Conservation (phyloP, 2,329 filamentous ascomycete species). For the Claviceps sorghi region DNA sequence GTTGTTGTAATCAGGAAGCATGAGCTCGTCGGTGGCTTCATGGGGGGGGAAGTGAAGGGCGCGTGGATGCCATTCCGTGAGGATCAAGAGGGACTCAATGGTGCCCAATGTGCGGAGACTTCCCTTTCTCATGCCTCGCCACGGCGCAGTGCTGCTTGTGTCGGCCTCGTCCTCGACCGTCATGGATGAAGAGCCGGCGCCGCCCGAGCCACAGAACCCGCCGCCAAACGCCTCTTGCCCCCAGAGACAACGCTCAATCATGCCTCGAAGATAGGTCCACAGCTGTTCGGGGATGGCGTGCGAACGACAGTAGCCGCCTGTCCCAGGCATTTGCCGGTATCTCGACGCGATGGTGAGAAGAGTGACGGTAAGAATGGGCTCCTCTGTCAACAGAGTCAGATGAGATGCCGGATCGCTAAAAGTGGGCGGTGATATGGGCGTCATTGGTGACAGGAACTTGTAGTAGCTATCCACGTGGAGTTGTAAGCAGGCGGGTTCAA, state of each 20-base stretch:
- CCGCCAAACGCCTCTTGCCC: constrained; percentile 92
- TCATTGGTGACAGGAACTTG: constrained; percentile 76
- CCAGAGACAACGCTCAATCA: constrained; percentile 92
- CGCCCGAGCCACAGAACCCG: constrained; percentile 64
- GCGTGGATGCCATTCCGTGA: constrained; percentile 95
- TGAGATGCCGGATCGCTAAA: constrained; percentile 75
- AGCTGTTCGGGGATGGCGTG: constrained; percentile 90
- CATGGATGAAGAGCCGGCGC: constrained; percentile 21
- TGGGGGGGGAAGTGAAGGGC: constrained; percentile 86
- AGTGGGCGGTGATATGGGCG: constrained; percentile 83
- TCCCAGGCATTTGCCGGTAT: constrained; percentile 65
- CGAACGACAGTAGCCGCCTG: constrained; percentile 68
- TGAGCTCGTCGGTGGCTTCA: constrained; percentile 55
- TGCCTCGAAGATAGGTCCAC: constrained; percentile 85
- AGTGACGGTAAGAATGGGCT: constrained; percentile 84
- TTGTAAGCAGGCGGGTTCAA: neutral
- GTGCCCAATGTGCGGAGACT: constrained; percentile 83
- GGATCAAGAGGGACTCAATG: constrained; percentile 81
- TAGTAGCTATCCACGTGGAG: constrained; percentile 53
- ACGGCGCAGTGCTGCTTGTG: constrained; percentile 53
- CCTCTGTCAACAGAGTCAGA: constrained; percentile 65
- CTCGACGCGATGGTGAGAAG: constrained; percentile 82
- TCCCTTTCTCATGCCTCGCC: constrained; percentile 57
- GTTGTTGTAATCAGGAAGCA: constrained; percentile 45
- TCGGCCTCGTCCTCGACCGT: constrained; percentile 36